A percentile compares a stretch with the other conserved stretches of the same genome.
Conservation (phyloP, 192 early-diverging fungal genomes). For the Tieghemiomyces parasiticus region DNA sequence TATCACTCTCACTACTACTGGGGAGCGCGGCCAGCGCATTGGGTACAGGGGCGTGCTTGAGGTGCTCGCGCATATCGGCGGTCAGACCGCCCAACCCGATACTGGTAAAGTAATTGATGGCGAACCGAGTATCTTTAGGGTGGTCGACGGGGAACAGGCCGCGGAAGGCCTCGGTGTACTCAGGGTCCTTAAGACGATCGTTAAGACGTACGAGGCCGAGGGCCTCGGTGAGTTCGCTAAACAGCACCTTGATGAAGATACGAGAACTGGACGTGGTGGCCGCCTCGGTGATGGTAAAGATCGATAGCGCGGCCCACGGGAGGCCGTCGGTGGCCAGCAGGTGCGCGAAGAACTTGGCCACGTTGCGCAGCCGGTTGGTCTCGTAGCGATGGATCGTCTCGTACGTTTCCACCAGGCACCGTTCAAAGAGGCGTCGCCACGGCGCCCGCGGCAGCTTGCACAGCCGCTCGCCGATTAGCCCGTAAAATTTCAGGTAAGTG, state of each 20-base stretch:
- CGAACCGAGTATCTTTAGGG: conserved; percentile 78
- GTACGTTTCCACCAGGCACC: conserved; percentile 67
- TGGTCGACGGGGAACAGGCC: conserved; percentile 87
- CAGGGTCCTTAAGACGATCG: conserved; percentile 50
- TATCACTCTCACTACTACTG: conserved; percentile 13
- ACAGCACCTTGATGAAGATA: conserved; percentile 92
- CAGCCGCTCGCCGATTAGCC: conserved; percentile 85
- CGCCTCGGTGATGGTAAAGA: conserved; percentile 79
- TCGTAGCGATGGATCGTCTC: conserved; percentile 89
- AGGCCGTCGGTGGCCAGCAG: conserved; percentile 71
- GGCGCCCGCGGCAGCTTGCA: conserved; percentile 62
- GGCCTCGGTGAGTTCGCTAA: conserved; percentile 72
- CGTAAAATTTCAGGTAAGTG: conserved; percentile 88
- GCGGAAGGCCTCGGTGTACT: conserved; percentile 51
- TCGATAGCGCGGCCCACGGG: conserved; percentile 63
- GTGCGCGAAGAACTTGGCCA: conserved; percentile 85
- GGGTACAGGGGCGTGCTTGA: conserved; percentile 51
- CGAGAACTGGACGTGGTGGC: conserved; percentile 91
- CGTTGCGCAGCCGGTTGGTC: conserved; percentile 83
- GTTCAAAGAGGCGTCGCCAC: conserved; percentile 67
- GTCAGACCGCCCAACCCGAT: conserved; percentile 87
- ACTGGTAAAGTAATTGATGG: conserved; percentile 95
- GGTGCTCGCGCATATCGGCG: conserved; percentile 79
- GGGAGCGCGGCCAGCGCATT: too few relatives aligned
- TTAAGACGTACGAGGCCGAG: conserved; percentile 71